These are phyloP conservation scores for Gilbertella persicaria DNA, from an alignment of 371 early-diverging fungal genomes.

Conservation along the genomic window DNA sequence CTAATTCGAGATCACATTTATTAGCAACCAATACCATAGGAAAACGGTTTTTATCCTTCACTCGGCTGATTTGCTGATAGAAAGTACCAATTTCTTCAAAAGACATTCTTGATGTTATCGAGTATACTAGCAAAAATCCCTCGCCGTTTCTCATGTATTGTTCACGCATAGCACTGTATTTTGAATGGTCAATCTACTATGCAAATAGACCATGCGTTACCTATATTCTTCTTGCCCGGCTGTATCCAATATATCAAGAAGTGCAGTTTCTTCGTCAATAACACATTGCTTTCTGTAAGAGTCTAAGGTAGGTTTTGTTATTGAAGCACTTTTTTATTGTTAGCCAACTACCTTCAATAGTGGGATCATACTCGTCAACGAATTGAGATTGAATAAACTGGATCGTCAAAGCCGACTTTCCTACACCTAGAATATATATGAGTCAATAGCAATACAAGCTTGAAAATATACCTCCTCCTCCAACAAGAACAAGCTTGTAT, in stretches of 20 bases:
- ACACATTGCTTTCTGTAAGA: constrained; percentile 89
- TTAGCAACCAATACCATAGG: constrained; percentile 94
- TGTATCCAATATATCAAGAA: constrained; percentile 90
- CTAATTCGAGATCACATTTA: constrained; percentile 88
- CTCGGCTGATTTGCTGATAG: constrained; percentile 77
- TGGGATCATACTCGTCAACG: constrained; percentile 94
- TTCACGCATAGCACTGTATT: constrained; percentile 67
- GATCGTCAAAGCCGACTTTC: constrained; percentile 89
- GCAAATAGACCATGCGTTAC: constrained; percentile 18
- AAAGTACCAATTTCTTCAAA: constrained; percentile 83
- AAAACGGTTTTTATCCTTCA: constrained; percentile 81
- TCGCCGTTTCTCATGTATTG: constrained; percentile 80
- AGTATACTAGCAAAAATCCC: constrained; percentile 52
- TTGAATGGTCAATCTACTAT: background rate
- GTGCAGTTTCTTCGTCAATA: constrained; percentile 81
- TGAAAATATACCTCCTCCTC: constrained; percentile 79
- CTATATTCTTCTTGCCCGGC: constrained; percentile 94
- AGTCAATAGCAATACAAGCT: too few relatives aligned
- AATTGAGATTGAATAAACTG: constrained; percentile 92
- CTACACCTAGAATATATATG: constrained; percentile 56
- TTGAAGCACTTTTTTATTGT: too few relatives aligned
- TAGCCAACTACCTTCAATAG: constrained; percentile 87
- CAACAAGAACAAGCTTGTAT: constrained; percentile 85
- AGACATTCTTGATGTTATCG: constrained; percentile 74
- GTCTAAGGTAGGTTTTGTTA: constrained; percentile 62